Evolutionary conservation across 1,139 yeast genomes (phyloP).

Genomic region (Pichia sp.): DNA sequence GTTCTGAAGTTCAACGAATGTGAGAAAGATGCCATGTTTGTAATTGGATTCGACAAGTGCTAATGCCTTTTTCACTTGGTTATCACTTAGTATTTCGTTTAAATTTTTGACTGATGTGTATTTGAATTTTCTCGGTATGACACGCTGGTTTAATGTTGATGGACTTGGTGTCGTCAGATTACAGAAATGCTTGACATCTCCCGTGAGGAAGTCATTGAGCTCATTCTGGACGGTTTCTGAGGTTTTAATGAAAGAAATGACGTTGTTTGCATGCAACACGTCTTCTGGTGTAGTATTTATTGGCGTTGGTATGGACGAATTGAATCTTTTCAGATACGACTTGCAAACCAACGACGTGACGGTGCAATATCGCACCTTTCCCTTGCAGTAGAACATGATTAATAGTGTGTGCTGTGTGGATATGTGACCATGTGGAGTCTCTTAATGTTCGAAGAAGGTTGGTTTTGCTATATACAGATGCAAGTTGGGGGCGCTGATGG

Average conservation of each 20-base stretch:
- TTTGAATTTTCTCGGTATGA: slow-evolving; percentile 1
- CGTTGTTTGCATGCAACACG: slow-evolving; percentile 1
- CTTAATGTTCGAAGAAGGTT: too few relatives aligned
- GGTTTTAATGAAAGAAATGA: slow-evolving; percentile 4
- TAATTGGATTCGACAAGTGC: slow-evolving; percentile 6
- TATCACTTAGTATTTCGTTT: slow-evolving; percentile 9
- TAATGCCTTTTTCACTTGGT: slow-evolving; percentile 14
- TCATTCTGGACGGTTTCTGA: slow-evolving; percentile 3
- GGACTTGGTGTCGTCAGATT: not conserved
- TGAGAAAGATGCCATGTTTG: slow-evolving; percentile 5
- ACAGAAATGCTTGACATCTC: slow-evolving; percentile 5
- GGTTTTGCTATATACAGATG: too few relatives aligned
- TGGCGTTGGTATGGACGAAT: not conserved
- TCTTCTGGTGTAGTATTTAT: not conserved
- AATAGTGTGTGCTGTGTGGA: too few relatives aligned
- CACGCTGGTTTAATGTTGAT: not conserved
- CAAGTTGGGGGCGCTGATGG: too few relatives aligned
- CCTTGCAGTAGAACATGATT: slow-evolving; percentile 3
- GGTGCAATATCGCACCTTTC: slow-evolving; percentile 1
- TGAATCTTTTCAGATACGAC: not conserved
- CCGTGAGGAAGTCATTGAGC: slow-evolving; percentile 5
- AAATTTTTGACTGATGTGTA: slow-evolving; percentile 8
- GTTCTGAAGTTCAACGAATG: slow-evolving; percentile 16
- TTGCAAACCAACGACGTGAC: not conserved
- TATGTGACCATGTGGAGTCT: too few relatives aligned